These are phyloP conservation scores for Plantago major DNA, from an alignment of 257 asterid genomes.

Conservation along the genomic window DNA sequence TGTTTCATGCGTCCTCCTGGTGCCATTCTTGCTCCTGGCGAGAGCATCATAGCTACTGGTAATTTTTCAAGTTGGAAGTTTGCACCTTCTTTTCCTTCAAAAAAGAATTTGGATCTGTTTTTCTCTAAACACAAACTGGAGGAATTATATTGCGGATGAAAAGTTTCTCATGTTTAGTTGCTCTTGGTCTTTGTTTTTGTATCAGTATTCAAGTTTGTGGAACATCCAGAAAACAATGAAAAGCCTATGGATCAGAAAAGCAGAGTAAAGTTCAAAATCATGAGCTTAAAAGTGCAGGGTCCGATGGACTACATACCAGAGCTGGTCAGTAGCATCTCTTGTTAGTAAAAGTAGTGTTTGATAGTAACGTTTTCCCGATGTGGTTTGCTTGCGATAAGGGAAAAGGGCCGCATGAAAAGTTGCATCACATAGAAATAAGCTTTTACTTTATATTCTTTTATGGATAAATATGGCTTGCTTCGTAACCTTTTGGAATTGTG, in stretches of 20 bases:
- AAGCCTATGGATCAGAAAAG: conserved; percentile 87
- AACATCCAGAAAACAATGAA: conserved; percentile 88
- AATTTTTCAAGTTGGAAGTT: conserved; percentile 19
- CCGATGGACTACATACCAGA: conserved; percentile 88
- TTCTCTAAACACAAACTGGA: neutral
- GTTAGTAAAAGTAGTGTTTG: neutral
- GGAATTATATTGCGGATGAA: neutral
- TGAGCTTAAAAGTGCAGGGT: conserved; percentile 91
- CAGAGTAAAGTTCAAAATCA: conserved; percentile 89
- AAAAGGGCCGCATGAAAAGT: no score
- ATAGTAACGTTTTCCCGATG: neutral
- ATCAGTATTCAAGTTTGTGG: conserved; percentile 92
- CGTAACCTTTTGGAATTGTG: no score
- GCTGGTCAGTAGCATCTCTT: conserved; percentile 53
- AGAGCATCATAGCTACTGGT: conserved; percentile 90
- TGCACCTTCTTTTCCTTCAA: conserved; percentile 6
- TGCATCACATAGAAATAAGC: no score
- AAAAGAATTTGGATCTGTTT: neutral
- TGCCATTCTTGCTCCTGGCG: conserved; percentile 90
- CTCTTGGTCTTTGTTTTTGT: conserved; percentile 27
- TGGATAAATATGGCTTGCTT: no score
- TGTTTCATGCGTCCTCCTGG: conserved; percentile 99
- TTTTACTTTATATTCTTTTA: no score
- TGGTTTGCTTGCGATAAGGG: neutral
- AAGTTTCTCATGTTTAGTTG: conserved; percentile 2